These are phyloP conservation scores for Diplodia intermedia DNA, from an alignment of 2,329 filamentous ascomycete species.

Conservation along the genomic window DNA sequence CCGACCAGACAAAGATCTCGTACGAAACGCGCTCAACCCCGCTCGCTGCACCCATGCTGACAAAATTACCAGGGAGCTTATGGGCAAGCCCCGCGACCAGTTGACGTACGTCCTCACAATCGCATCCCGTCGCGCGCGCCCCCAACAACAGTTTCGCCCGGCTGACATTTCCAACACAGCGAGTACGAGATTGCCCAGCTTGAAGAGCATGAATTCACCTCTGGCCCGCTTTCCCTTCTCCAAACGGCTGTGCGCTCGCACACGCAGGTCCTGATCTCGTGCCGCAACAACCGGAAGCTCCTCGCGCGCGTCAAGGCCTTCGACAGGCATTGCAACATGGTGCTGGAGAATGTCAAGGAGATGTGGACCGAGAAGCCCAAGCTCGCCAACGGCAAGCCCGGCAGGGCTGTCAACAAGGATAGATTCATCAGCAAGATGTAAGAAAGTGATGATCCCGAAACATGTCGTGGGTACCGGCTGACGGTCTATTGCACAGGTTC, in stretches of 20 bases:
- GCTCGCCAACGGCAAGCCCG: constrained; percentile 84
- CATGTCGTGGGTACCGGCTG: background rate
- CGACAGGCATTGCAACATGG: constrained; percentile 99
- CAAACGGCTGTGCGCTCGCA: constrained; percentile 95
- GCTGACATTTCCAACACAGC: constrained; percentile 53
- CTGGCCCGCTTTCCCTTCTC: constrained; percentile 87
- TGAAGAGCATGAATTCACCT: constrained; percentile 80
- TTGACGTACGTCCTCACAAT: constrained; percentile 73
- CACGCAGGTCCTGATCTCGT: constrained; percentile 94
- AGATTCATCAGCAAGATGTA: constrained; percentile 98
- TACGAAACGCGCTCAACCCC: constrained; percentile 37
- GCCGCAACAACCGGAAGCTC: constrained; percentile 97
- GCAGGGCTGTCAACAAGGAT: constrained; percentile 93
- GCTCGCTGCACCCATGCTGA: constrained; percentile 36
- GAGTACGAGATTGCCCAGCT: constrained; percentile 89
- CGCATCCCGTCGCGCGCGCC: constrained; percentile 9
- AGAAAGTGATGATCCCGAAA: constrained; percentile 46
- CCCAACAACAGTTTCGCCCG: constrained; percentile 22
- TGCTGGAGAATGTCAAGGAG: constrained; percentile 95
- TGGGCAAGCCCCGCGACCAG: constrained; percentile 86
- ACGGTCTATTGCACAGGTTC: constrained; percentile 64
- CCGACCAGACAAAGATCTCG: constrained; percentile 54
- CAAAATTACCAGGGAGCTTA: constrained; percentile 72
- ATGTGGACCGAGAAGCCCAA: constrained; percentile 98
- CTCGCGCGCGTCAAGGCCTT: constrained; percentile 98